A percentile compares a stretch with the other conserved stretches of the same genome.
These are phyloP conservation scores for Delonix regia DNA, from an alignment of 306 rosid species.

Conservation along the genomic window DNA sequence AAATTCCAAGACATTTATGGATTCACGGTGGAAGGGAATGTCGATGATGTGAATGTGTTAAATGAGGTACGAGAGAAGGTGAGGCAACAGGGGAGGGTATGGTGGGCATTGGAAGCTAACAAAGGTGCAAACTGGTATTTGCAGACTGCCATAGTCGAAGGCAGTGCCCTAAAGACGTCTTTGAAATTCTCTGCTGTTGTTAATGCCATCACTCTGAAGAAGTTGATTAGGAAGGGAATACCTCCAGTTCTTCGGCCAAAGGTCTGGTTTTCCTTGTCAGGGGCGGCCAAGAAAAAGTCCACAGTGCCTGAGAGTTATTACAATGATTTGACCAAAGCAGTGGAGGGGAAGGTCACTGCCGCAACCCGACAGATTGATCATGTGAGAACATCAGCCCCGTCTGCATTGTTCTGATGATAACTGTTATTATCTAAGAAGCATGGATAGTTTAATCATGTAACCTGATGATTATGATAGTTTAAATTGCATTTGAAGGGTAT, in stretches of 20 bases:
- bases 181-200: slow-evolving; percentile 77
- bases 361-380: slow-evolving; percentile 98
- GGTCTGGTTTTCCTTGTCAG: slow-evolving; percentile 95
- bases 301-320: slow-evolving; percentile 97
- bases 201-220: slow-evolving; percentile 89
- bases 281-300: slow-evolving; percentile 98
- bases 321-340: slow-evolving; percentile 81
- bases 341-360: slow-evolving; percentile 92
- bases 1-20: slow-evolving; percentile 98
- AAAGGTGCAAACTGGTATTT: slow-evolving; percentile 97
- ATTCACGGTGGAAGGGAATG: slow-evolving; percentile 97
- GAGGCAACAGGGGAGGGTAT: slow-evolving; percentile 88
- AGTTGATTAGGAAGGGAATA: slow-evolving; percentile 88
- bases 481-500: not conserved
- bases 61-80: slow-evolving; percentile 98
- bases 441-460: not conserved
- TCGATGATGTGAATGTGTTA: slow-evolving; percentile 95
- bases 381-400: slow-evolving; percentile 50
- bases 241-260: slow-evolving; percentile 94
- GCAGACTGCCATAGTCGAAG: slow-evolving; percentile 72
- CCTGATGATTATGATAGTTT: not conserved
- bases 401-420: not conserved
- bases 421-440: slow-evolving; percentile 11
- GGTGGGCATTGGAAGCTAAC: slow-evolving; percentile 99
- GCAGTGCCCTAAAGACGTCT: slow-evolving; percentile 78